phyloP scores from a whole-genome alignment of 2,329 filamentous ascomycete species.

The Neonectria magnoliae region DNA sequence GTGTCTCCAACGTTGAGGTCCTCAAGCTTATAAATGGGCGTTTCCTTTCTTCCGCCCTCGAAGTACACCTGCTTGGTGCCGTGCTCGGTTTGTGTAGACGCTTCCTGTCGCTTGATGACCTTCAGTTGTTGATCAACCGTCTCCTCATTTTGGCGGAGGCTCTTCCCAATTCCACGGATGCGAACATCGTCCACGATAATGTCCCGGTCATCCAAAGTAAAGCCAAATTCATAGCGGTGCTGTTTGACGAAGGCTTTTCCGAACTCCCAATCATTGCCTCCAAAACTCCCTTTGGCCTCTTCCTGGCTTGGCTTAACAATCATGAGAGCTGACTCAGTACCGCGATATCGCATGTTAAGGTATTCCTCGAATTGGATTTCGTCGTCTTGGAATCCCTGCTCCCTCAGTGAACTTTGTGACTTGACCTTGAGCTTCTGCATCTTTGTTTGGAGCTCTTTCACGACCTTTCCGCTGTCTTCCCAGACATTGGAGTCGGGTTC shows the following conservation, averaged over 20 bases:
- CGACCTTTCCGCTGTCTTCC: conserved; percentile 66
- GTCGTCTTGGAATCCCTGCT: conserved; percentile 81
- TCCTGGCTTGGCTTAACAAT: conserved; percentile 76
- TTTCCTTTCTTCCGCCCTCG: conserved; percentile 79
- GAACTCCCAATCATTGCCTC: conserved; percentile 80
- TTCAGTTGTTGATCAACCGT: conserved; percentile 87
- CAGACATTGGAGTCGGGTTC: conserved; percentile 75
- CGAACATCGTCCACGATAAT: conserved; percentile 92
- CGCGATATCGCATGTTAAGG: conserved; percentile 91
- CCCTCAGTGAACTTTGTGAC: conserved; percentile 71
- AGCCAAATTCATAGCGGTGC: conserved; percentile 93
- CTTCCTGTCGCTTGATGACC: conserved; percentile 69
- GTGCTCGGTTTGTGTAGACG: conserved; percentile 69
- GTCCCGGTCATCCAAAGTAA: conserved; percentile 83
- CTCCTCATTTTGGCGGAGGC: conserved; percentile 80
- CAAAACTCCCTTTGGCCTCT: conserved; percentile 68
- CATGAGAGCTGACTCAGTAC: conserved; percentile 93
- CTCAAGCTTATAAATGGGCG: conserved; percentile 84
- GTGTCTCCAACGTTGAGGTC: conserved; percentile 77
- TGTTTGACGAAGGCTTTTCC: conserved; percentile 85
- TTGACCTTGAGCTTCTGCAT: conserved; percentile 84
- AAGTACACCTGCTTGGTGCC: conserved; percentile 81
- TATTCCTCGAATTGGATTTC: conserved; percentile 90
- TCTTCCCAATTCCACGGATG: conserved; percentile 88
- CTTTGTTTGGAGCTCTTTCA: conserved; percentile 73